Conservation (phyloP, 441 rosid species). For the Heliophila coronopifolia region DNA sequence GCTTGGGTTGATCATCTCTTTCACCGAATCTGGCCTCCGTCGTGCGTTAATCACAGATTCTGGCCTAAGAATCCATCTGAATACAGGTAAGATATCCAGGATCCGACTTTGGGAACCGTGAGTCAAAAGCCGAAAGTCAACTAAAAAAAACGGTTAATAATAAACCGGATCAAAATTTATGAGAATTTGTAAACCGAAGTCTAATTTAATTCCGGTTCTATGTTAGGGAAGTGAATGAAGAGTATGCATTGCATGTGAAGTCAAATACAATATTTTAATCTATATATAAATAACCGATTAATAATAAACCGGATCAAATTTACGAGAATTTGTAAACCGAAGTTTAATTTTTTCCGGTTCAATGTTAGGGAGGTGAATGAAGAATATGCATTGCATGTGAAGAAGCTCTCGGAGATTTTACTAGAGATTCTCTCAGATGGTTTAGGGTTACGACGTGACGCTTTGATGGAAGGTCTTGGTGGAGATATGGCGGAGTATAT, state of each 20-base stretch:
- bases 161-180: no score
- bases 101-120: no score
- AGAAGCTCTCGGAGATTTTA: constrained; percentile 44
- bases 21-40: constrained; percentile 72
- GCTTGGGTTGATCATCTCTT: constrained; percentile 82
- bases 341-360: not conserved
- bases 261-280: no score
- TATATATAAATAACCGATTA: no score
- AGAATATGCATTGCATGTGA: constrained; percentile 47
- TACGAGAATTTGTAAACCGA: no score
- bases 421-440: constrained; percentile 45
- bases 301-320: no score
- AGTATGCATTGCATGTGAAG: no score
- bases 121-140: not conserved
- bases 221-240: no score
- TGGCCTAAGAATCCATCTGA: constrained; percentile 72
- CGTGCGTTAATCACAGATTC: constrained; percentile 43
- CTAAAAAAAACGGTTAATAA: no score
- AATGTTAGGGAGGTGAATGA: constrained; percentile 56
- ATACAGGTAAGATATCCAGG: constrained; percentile 78
- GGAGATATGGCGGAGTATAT: constrained; percentile 55
- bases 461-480: constrained; percentile 48
- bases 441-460: constrained; percentile 45
- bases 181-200: not conserved
- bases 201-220: no score